These are phyloP conservation scores for Sporobolomyces pararoseus DNA, from an alignment of 768 basidiomycete genomes.

Conservation along the genomic window DNA sequence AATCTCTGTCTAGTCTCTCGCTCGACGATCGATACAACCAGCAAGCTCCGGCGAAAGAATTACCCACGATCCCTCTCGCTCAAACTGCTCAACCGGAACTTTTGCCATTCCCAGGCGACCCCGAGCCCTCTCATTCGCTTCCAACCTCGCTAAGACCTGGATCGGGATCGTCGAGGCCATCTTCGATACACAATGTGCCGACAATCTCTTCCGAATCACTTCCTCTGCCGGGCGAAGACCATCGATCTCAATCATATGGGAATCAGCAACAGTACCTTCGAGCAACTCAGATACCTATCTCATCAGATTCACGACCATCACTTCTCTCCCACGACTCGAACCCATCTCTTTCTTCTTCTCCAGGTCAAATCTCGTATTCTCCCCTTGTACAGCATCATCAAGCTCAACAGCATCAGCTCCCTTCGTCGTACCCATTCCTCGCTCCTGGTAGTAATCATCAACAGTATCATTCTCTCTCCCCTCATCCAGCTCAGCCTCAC, in stretches of 20 bases:
- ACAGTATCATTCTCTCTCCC: neutral
- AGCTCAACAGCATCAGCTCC: neutral
- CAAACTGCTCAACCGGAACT: neutral
- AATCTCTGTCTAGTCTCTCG: neutral
- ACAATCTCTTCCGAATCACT: neutral
- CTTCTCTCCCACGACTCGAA: neutral
- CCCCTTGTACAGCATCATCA: neutral
- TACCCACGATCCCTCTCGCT: neutral
- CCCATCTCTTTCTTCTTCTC: neutral
- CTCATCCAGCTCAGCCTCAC: neutral
- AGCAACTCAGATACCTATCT: neutral
- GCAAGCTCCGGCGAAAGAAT: too few relatives aligned
- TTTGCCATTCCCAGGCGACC: constrained; percentile 26
- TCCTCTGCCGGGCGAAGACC: neutral
- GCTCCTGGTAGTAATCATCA: neutral
- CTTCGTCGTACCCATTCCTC: neutral
- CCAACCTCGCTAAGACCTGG: constrained; percentile 16
- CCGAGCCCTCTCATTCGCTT: constrained; percentile 11
- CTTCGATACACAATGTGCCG: neutral
- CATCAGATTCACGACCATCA: neutral
- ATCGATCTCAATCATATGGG: neutral
- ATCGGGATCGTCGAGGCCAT: too few relatives aligned
- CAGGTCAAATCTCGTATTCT: neutral
- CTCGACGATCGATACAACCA: neutral
- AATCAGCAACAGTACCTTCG: too few relatives aligned